Base-by-base conservation (phyloP, 805 yeast species). In the Saturnispora halmiae region DNA sequence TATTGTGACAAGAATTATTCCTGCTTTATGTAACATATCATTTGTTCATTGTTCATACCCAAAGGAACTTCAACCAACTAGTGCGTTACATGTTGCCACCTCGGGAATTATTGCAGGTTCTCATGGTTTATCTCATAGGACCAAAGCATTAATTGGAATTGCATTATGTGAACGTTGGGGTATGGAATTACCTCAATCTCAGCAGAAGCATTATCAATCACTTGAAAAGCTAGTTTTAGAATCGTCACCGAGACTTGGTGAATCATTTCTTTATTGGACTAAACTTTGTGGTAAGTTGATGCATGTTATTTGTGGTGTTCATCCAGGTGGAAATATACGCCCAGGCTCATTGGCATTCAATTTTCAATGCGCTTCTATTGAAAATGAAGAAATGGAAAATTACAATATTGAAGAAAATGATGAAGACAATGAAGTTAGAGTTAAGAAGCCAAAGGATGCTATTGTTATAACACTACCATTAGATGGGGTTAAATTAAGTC, bases 101-200 rank as follows among this genome's bases (percentile, higher is more conserved):
- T 72, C 84, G 0, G 92, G 92, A 16, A 72, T 79, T 15, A 73
- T 82, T 39, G 79, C 88, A 0, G 86, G 87, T 0, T 70, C 81
- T 4, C 85, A 80, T 55, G 92, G 90, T 6, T 58, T 82, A 34
- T 74, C 85, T 1, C 90, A 82, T 55, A 69, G 78, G 48, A 76
- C 76, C 2, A 64, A 88, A 41, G 86, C 85, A 0, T 59, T 82
- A 36, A 69, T 81, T 10, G 90, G 90, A 0, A 70, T 82, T 24
- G 83, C 86, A 2, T 62, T 82, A 20, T 77, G 86, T 60, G 84
- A 80, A 50, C 65, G 92, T 48, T 82, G 90, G 90, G 90, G 90
- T 27, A 85, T 82, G 3, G 86, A 79, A 46, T 63, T 81, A 11
- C 82, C 85, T 13, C 75, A 72, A 31, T 59, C 63, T 34, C 79